These are phyloP conservation scores for Casuarina cunninghamiana DNA, from an alignment of 306 rosid genomes.

Conservation along the genomic window DNA sequence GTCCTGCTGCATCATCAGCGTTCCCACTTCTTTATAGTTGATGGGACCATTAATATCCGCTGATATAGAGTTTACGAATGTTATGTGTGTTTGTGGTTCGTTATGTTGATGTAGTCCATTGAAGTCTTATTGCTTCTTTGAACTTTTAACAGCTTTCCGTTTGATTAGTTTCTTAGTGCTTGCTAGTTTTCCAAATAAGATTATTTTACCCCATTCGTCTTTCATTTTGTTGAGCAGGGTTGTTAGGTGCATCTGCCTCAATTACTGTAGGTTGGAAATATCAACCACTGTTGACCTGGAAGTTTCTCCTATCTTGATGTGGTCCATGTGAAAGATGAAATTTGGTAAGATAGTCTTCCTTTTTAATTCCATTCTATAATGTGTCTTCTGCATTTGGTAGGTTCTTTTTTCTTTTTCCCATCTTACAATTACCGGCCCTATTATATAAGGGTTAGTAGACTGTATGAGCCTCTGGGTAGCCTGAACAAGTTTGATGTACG, in stretches of 20 bases:
- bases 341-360: conserved; percentile 49
- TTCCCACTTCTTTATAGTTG: background rate
- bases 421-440: background rate
- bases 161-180: conserved; percentile 12
- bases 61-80: conserved; percentile 3
- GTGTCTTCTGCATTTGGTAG: background rate
- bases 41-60: background rate
- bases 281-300: conserved; percentile 21
- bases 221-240: conserved; percentile 41
- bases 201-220: background rate
- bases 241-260: conserved; percentile 7
- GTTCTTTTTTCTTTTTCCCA: background rate
- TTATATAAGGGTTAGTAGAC: background rate
- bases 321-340: conserved; percentile 59
- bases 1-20: conserved; percentile 1
- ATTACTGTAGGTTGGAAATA: conserved; percentile 22
- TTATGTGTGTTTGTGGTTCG: background rate
- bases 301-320: conserved; percentile 21
- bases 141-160: conserved; percentile 17
- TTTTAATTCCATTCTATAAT: conserved; percentile 4
- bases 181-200: conserved; percentile 10
- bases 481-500: background rate
- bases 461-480: conserved; percentile 1
- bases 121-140: conserved; percentile 21
- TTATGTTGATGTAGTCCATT: conserved; percentile 11